Conservation (phyloP, 164 flowering plant species). For the Taxillus chinensis region DNA sequence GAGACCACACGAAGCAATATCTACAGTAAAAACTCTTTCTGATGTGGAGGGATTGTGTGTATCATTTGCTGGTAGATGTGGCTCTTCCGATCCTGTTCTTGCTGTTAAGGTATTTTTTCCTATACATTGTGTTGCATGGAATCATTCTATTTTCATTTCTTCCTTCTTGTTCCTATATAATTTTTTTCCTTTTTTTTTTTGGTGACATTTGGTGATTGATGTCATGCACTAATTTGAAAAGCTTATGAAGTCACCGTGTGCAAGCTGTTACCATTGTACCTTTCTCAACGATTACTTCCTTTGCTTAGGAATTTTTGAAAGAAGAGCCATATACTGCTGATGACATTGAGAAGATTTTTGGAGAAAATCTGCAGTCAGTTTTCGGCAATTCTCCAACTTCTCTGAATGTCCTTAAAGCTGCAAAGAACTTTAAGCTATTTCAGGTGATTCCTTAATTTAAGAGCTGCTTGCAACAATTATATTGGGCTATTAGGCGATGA, state of each 20-base stretch:
- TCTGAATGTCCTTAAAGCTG: constrained; percentile 70
- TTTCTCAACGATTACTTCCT: neutral
- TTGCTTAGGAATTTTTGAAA: constrained; percentile 54
- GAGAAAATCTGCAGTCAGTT: constrained; percentile 42
- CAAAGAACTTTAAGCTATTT: constrained; percentile 70
- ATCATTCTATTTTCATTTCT: neutral
- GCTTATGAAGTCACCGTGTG: too few species aligned
- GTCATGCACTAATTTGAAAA: too few species aligned
- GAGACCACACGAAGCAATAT: constrained; percentile 67
- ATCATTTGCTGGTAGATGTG: constrained; percentile 53
- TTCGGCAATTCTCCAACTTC: constrained; percentile 60
- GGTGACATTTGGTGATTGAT: too few species aligned
- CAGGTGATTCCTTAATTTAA: constrained; percentile 38
- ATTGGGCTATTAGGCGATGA: neutral
- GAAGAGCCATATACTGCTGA: constrained; percentile 75
- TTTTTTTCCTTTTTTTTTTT: too few species aligned
- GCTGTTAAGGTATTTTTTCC: constrained; percentile 66
- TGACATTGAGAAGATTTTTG: constrained; percentile 65
- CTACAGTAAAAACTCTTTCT: constrained; percentile 77
- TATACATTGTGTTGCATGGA: neutral
- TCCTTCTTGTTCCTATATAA: too few species aligned
- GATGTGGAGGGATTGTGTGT: constrained; percentile 89
- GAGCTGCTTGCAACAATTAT: neutral
- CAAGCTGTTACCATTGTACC: too few species aligned
- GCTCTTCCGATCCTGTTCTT: constrained; percentile 69